Evolutionary conservation across 1,284 basidiomycete genomes (phyloP), one percentile per base, ranked within the genome.

Genomic region (Afroboletus lepidellus): DNA sequence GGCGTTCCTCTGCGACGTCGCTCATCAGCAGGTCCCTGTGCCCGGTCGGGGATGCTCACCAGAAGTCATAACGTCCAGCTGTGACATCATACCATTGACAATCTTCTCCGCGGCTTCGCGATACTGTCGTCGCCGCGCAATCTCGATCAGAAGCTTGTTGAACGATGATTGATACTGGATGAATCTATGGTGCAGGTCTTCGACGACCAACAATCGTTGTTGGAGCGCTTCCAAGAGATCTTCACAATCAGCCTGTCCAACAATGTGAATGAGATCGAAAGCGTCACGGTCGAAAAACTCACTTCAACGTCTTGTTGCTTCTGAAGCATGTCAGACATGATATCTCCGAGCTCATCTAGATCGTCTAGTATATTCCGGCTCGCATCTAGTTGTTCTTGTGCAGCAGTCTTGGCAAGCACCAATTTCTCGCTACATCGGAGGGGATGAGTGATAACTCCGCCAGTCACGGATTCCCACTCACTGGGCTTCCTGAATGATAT

Each of bases 321-420:
- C 36, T 77, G 74, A 6, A 91, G 69, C 85, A 91, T 90, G 47
- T 86, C 83, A 0, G 75, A 72, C 83, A 92, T 89, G 47, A 90
- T 87, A 20, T 85, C 81, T 2, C 84, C 87, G 5, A 92, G 75
- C 59, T 86, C 83, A 41, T 90, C 87, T 15, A 92, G 73, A 59
- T 85, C 79, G 44, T 80, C 74, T n/a, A 90, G 67, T 6, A 74
- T 77, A 23, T 59, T 67, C 21, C 69, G 64, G 23, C 85, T 77
- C 36, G 74, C 72, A 8, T 76, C 72, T 7, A 87, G 61, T 55
- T 79, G 75, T 46, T 73, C 72, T 51, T 77, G 72, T 20, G 74
- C 68, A 12, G 64, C 61, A 15, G 69, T 67, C 58, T 80, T 81
- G 3, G 74, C 72, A 5, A 73, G 61, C 5, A 69, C 54, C 24